Conservation (phyloP, 2,329 filamentous ascomycete genomes). For the Aspergillus neotritici region DNA sequence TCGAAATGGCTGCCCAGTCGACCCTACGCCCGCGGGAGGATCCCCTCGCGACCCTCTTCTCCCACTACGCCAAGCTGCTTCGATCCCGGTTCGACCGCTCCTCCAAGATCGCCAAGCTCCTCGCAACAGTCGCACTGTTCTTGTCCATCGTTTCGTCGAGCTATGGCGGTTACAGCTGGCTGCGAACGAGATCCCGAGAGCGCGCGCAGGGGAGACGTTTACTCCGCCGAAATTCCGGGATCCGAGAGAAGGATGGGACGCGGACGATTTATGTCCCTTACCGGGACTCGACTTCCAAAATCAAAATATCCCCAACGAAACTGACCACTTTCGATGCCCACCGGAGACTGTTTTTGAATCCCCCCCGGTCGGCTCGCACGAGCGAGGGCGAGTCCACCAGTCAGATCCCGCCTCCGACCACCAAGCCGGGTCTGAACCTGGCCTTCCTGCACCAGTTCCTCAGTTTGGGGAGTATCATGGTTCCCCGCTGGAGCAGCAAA, state of each 20-base stretch:
- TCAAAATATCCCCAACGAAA: conserved; percentile 85
- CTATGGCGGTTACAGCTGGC: conserved; percentile 74
- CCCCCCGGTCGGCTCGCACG: conserved; percentile 74
- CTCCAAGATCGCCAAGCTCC: conserved; percentile 64
- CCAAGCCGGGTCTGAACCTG: conserved; percentile 89
- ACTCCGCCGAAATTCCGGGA: conserved; percentile 82
- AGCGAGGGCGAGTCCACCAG: conserved; percentile 55
- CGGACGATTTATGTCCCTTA: conserved; percentile 94
- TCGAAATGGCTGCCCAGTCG: conserved; percentile 76
- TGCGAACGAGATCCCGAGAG: conserved; percentile 67
- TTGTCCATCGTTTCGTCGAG: conserved; percentile 72
- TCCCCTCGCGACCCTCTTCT: conserved; percentile 58
- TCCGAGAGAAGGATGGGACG: conserved; percentile 90
- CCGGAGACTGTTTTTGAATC: conserved; percentile 84
- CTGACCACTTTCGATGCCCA: conserved; percentile 94
- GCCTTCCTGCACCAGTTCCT: conserved; percentile 96
- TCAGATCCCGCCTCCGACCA: conserved; percentile 76
- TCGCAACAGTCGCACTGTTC: conserved; percentile 69
- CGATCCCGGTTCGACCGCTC: conserved; percentile 54
- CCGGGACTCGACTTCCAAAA: conserved; percentile 75
- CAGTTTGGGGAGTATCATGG: conserved; percentile 94
- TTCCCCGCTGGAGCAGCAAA: conserved; percentile 91
- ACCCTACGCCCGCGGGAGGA: conserved; percentile 66
- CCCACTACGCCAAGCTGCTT: conserved; percentile 46
- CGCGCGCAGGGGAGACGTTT: conserved; percentile 76